Evolutionary conservation across 2,329 filamentous ascomycete genomes (phyloP), one percentile per base, ranked within the genome.

Genomic region (Cytospora chrysosperma): DNA sequence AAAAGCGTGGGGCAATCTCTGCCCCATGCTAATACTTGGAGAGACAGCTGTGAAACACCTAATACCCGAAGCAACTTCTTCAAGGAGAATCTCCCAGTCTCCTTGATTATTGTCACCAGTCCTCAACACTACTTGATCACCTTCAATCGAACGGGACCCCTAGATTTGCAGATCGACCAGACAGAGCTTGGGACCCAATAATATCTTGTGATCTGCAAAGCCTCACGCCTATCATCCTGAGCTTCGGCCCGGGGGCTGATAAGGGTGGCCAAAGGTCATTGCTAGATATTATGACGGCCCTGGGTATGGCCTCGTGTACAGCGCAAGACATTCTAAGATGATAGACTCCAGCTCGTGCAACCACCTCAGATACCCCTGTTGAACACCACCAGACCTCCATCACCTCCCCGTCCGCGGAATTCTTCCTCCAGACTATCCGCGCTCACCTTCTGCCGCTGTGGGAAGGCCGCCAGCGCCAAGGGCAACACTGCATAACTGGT

Each of bases 401-500:
- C 85, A 0, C 93, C 94, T 34, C 92, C 93, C 62, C 85, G 85
- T 8, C 87, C 89, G 78, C 89, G 89, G 75, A 99, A 98, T 77
- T 97, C 91, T 67, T 89, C 82, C 81, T 98, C 95, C 62, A 99
- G 78, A 57, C 81, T 87, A 32, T 85, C 83, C 1, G 90, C 93
- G 67, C 83, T 85, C 50, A 98, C 90, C 67, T 86, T 85, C 80
- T 99, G 92, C 68, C 93, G 83, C 79, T 97, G 93, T 4, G 95
- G 95, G 78, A 99, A 99, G 2, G 92, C 92, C 10, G 88, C 95
- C 58, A 99, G 81, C 19, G 95, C 95, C 67, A 98, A 81, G 47
- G 95, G 95, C 70, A 99, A 80, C 12, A 94, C 95, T 69, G 93
- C 91, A 66, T 97, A 86, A 69, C 91, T 95, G 26, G 94, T 97